Percentiles rank a stretch among this genome's conserved stretches.
Evolutionary conservation across 2,329 filamentous ascomycete genomes (phyloP).

Genomic region (Hymenoscyphus scutula): DNA sequence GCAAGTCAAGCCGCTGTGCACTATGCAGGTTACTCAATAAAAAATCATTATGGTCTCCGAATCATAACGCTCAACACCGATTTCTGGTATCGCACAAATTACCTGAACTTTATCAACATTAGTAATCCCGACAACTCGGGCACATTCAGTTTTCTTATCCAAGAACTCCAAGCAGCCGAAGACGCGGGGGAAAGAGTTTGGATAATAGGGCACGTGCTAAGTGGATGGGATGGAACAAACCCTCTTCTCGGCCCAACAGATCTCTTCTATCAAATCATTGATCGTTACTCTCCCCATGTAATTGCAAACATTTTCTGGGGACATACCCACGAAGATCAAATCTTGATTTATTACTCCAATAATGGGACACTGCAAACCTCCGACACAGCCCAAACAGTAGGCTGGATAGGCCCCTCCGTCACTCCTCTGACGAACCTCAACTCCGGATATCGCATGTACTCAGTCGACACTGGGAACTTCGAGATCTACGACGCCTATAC

Average conservation of each 20-base stretch:
- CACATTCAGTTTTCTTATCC: constrained; percentile 47
- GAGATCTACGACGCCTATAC: constrained; percentile 54
- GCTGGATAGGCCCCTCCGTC: constrained; percentile 51
- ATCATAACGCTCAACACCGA: constrained; percentile 54
- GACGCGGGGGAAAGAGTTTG: constrained; percentile 51
- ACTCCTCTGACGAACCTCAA: constrained; percentile 55
- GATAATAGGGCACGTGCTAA: constrained; percentile 53
- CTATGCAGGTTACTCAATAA: constrained; percentile 55
- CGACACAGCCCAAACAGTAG: constrained; percentile 45
- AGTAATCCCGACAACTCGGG: constrained; percentile 50
- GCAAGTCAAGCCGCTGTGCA: constrained; percentile 49
- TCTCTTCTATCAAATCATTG: constrained; percentile 54
- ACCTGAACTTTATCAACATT: constrained; percentile 51
- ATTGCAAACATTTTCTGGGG: constrained; percentile 55
- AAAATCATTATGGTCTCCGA: constrained; percentile 50
- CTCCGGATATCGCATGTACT: constrained; percentile 51
- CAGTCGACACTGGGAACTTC: constrained; percentile 53
- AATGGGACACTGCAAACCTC: constrained; percentile 45
- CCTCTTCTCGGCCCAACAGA: constrained; percentile 52
- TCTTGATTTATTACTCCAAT: constrained; percentile 53
- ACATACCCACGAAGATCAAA: constrained; percentile 54
- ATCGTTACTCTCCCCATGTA: constrained; percentile 53
- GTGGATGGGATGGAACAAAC: constrained; percentile 55
- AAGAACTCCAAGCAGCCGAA: constrained; percentile 52
- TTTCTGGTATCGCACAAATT: constrained; percentile 46